Evolutionary conservation across 2,329 filamentous ascomycete genomes (phyloP).

Genomic region (Diatrype stigma): DNA sequence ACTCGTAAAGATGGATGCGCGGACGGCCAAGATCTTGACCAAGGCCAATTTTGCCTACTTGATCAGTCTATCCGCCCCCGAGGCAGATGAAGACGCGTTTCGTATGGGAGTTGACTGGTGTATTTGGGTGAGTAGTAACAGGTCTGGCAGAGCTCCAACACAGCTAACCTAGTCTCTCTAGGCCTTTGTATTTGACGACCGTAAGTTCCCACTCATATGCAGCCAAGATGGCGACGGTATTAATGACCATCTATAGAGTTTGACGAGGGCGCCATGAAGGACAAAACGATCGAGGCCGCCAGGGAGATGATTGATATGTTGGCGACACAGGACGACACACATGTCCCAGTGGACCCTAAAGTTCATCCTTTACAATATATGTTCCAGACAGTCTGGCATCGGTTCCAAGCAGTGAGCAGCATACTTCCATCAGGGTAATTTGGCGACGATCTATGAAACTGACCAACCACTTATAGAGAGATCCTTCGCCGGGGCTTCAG

Average conservation of each 20-base stretch:
- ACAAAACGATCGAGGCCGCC: slow-evolving; percentile 1
- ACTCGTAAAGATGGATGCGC: background rate
- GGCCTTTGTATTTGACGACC: slow-evolving; percentile 2
- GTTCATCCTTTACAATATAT: background rate
- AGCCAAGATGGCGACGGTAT: too few species aligned
- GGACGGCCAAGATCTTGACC: background rate
- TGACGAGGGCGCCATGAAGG: slow-evolving; percentile 1
- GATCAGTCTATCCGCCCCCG: background rate
- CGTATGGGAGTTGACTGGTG: background rate
- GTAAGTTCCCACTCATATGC: background rate
- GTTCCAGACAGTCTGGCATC: background rate
- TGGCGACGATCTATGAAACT: background rate
- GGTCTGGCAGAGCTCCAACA: background rate
- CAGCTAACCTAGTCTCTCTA: background rate
- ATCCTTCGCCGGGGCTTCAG: background rate
- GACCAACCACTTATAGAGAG: background rate
- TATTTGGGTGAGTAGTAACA: background rate
- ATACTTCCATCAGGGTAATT: background rate
- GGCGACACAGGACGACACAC: background rate
- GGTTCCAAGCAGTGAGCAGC: background rate
- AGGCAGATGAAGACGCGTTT: background rate
- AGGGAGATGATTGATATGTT: background rate
- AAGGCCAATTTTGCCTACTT: background rate
- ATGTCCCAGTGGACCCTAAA: background rate
- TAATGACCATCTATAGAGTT: background rate